Base-by-base conservation (phyloP, 2,329 filamentous ascomycete genomes). In the Endothia cerciana region DNA sequence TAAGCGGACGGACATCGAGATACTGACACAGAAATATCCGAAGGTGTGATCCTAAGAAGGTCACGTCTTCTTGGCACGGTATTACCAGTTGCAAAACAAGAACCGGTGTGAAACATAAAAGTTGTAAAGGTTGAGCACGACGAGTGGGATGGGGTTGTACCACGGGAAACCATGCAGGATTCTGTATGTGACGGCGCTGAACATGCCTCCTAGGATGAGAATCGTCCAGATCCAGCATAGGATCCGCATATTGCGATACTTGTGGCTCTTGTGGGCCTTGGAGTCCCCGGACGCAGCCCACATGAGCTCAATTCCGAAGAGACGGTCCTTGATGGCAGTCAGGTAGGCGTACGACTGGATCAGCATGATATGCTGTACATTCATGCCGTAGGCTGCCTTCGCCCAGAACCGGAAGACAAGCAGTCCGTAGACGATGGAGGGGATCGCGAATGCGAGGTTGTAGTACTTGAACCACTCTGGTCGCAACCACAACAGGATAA, bases 291-390 rank as follows among this genome's bases (percentile, higher is more conserved):
- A 76, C 0, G 78, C 76, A 0, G 76, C 77, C 78, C 78, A 80
- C 13, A 76, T 71, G 40, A 80, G 72, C 64, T 77, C 76, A 45
- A 75, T 75, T 28, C 77, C 77, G 58, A 80, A 75, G 17, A 80
- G 67, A 4, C 75, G 73, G 69, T 80, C 78, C 69, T 79, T 79
- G 73, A 80, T 79, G 58, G 77, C 77, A 2, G 76, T 78, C 56
- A 80, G 72, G 67, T 79, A 80, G 45, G 78, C 78, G 65, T 79
- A 80, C n/a, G 74, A 76, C 71, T 79, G 76, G 64, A 80, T 75
- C 15, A 77, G 74, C 75, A 77, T 77, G 64, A 76, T 70, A 70
- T 79, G 77, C 70, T 80, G 78, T n/a, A 79, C 78, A 65, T 78
- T 77, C 70, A 80, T 75, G 19, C 77, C 77, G 69, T 80, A 80